Evolutionary conservation across 352 stramenopile genomes (phyloP).

Genomic region (Globisporangium orthogonon): DNA sequence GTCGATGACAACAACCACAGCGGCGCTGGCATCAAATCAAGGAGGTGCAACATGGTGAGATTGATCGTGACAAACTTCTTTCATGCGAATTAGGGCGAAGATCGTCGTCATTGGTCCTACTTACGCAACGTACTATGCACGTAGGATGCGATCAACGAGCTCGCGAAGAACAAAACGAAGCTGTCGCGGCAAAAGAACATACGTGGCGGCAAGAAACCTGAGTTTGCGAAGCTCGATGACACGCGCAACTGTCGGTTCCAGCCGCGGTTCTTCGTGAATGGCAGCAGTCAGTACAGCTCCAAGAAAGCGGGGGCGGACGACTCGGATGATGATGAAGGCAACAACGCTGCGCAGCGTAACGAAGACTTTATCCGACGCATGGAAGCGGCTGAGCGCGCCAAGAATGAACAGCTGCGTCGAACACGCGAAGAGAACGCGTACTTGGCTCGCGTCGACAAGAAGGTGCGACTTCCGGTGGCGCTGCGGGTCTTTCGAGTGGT

Average conservation of each 20-base stretch:
- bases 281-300: constrained; percentile 15
- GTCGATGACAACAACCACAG: constrained; percentile 13
- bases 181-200: constrained; percentile 18
- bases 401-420: constrained; percentile 46
- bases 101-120: too few relatives aligned
- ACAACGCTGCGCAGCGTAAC: constrained; percentile 18
- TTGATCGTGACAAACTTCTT: too few relatives aligned
- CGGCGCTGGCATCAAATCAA: not conserved
- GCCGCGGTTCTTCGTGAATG: constrained; percentile 18
- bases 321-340: constrained; percentile 32
- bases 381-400: constrained; percentile 59
- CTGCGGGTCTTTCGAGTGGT: too few relatives aligned
- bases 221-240: constrained; percentile 58
- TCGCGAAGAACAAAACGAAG: constrained; percentile 38
- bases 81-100: too few relatives aligned
- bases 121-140: too few relatives aligned
- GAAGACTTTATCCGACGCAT: constrained; percentile 71
- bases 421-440: constrained; percentile 56
- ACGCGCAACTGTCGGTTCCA: constrained; percentile 48
- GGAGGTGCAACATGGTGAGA: constrained; percentile 26
- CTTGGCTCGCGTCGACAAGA: constrained; percentile 59
- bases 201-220: constrained; percentile 2
- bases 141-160: constrained; percentile 36
- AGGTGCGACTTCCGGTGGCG: constrained; percentile 17
- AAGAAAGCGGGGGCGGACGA: constrained; percentile 13